Conservation (phyloP, 192 early-diverging fungal genomes). For the Phycomyces nitens region DNA sequence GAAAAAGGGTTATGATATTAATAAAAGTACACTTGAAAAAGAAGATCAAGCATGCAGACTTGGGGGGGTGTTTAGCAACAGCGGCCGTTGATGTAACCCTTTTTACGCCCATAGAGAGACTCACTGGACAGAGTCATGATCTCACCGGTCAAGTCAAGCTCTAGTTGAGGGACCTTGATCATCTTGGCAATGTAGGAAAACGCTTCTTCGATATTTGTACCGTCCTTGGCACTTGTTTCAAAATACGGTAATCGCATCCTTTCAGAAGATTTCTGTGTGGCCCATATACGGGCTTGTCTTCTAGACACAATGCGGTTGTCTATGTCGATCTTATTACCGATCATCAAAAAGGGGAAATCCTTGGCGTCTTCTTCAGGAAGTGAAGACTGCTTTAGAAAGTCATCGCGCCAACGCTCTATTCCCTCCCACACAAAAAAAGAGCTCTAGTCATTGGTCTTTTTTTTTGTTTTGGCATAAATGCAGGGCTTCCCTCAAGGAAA, state of each 20-base stretch:
- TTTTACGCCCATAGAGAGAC: neutral
- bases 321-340: slow-evolving; percentile 97
- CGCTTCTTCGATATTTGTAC: slow-evolving; percentile 91
- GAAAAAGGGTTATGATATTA: too few species aligned
- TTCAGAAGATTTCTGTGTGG: slow-evolving; percentile 64
- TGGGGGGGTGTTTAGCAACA: too few species aligned
- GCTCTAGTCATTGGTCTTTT: too few species aligned
- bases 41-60: too few species aligned
- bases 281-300: slow-evolving; percentile 60
- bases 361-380: slow-evolving; percentile 68
- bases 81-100: neutral
- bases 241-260: slow-evolving; percentile 91
- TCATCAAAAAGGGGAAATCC: slow-evolving; percentile 95
- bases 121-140: slow-evolving; percentile 8
- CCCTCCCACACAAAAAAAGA: neutral
- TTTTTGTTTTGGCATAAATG: too few species aligned
- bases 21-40: too few species aligned
- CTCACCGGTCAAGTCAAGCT: slow-evolving; percentile 42
- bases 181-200: slow-evolving; percentile 83
- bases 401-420: slow-evolving; percentile 82
- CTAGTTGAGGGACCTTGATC: slow-evolving; percentile 51
- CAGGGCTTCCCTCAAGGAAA: too few species aligned
- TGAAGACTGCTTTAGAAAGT: slow-evolving; percentile 90
- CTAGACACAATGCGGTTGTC: slow-evolving; percentile 77
- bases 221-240: slow-evolving; percentile 95